phyloP scores from a whole-genome alignment of 228 moss, liverwort and hornwort species.

The Sphagnum magellanicum region DNA sequence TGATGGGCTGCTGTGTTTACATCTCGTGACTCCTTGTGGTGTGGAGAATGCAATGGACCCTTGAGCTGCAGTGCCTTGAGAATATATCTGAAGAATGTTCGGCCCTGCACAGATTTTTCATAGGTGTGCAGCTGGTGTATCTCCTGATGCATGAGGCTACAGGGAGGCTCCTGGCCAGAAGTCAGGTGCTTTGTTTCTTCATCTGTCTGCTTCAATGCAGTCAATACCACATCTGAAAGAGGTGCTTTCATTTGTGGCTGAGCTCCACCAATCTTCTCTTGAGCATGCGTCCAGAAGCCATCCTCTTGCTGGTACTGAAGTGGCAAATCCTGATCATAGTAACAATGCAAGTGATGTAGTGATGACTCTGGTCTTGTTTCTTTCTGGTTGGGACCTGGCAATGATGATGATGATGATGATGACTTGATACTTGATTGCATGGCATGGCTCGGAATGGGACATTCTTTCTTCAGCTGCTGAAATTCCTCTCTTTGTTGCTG shows the following conservation, averaged over 20 bases:
- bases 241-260: slow-evolving; percentile 7
- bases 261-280: background rate
- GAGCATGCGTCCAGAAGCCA: background rate
- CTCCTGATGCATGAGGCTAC: slow-evolving; percentile 11
- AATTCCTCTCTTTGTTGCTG: slow-evolving; percentile 7
- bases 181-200: background rate
- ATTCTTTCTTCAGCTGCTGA: background rate
- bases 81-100: slow-evolving; percentile 43
- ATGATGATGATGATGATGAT: background rate
- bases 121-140: slow-evolving; percentile 14
- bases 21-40: slow-evolving; percentile 39
- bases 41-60: slow-evolving; percentile 29
- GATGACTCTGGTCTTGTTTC: background rate
- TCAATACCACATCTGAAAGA: slow-evolving; percentile 3
- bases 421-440: too few species aligned
- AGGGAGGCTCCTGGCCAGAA: slow-evolving; percentile 7
- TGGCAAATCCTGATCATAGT: background rate
- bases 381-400: slow-evolving; percentile 4
- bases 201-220: slow-evolving; percentile 7
- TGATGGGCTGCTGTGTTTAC: slow-evolving; percentile 10
- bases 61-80: slow-evolving; percentile 58
- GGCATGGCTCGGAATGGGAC: too few species aligned
- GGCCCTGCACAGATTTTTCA: slow-evolving; percentile 18
- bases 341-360: background rate
- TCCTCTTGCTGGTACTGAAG: background rate